These are phyloP conservation scores for Ceratocystis smalleyi DNA, from an alignment of 2,329 filamentous ascomycete species.

Conservation along the genomic window DNA sequence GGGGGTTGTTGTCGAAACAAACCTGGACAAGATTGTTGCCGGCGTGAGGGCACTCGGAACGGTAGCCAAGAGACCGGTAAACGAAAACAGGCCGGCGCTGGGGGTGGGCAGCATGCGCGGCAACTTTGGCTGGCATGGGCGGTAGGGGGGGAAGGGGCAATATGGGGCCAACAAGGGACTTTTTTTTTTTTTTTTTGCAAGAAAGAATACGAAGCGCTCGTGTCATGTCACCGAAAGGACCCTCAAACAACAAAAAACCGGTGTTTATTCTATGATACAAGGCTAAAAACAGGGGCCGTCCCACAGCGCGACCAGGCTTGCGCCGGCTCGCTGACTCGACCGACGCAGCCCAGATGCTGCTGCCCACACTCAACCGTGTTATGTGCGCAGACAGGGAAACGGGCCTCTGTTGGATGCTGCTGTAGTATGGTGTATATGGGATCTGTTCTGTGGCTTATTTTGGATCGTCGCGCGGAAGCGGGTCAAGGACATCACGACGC, in stretches of 20 bases:
- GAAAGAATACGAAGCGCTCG: background rate
- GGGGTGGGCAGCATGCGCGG: slow-evolving; percentile 38
- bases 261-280: background rate
- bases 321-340: background rate
- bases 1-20: slow-evolving; percentile 86
- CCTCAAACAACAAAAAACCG: background rate
- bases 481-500: slow-evolving; percentile 24
- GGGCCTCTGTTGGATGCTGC: background rate
- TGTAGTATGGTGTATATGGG: background rate
- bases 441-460: background rate
- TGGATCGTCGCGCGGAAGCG: slow-evolving; percentile 18
- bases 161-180: background rate
- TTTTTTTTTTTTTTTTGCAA: too few species aligned
- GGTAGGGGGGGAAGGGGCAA: slow-evolving; percentile 19
- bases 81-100: slow-evolving; percentile 43
- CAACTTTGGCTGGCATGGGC: slow-evolving; percentile 40
- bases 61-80: slow-evolving; percentile 64
- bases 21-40: slow-evolving; percentile 70
- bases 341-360: background rate
- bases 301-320: background rate
- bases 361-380: background rate
- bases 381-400: background rate
- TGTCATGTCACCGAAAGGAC: background rate
- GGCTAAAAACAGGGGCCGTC: background rate
- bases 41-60: slow-evolving; percentile 65